A percentile compares a stretch with the other conserved stretches of the same genome.
Evolutionary conservation across 257 asterid genomes (phyloP).

Genomic region (Nemophila menziesii): DNA sequence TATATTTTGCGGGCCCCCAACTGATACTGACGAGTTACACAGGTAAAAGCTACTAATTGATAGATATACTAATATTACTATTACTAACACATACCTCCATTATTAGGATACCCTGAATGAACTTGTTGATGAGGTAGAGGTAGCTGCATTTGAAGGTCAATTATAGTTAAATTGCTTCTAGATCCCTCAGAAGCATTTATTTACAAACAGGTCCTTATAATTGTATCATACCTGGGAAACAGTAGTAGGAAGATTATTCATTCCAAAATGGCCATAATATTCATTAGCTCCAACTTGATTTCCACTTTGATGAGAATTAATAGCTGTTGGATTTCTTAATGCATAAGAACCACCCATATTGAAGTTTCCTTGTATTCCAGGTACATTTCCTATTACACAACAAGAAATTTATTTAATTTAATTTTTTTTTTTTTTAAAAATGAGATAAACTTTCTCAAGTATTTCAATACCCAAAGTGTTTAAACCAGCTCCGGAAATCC

Average conservation of each 20-base stretch:
- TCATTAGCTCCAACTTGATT: conserved; percentile 59
- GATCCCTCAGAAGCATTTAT: too few species aligned
- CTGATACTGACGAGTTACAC: conserved; percentile 21
- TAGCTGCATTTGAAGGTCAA: conserved; percentile 7
- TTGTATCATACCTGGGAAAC: conserved; percentile 73
- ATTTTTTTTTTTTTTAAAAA: background rate
- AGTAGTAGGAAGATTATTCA: conserved; percentile 54
- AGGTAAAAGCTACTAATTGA: background rate
- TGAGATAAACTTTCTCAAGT: too few species aligned
- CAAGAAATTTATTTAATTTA: background rate
- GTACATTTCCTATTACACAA: conserved; percentile 44
- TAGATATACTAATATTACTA: too few species aligned
- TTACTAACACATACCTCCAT: conserved; percentile 62
- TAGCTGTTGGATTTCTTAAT: conserved; percentile 54
- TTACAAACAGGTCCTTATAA: too few species aligned
- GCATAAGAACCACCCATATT: conserved; percentile 55
- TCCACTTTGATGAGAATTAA: conserved; percentile 45
- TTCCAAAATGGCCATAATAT: conserved; percentile 53
- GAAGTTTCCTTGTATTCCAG: conserved; percentile 66
- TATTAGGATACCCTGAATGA: conserved; percentile 56
- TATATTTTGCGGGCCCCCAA: conserved; percentile 46
- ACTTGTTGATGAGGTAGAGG: conserved; percentile 66
- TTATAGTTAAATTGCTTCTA: background rate
- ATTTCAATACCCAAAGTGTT: conserved; percentile 54
- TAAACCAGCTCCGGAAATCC: conserved; percentile 51